Base-by-base conservation (phyloP, 805 yeast genomes). In the Candida orba region DNA sequence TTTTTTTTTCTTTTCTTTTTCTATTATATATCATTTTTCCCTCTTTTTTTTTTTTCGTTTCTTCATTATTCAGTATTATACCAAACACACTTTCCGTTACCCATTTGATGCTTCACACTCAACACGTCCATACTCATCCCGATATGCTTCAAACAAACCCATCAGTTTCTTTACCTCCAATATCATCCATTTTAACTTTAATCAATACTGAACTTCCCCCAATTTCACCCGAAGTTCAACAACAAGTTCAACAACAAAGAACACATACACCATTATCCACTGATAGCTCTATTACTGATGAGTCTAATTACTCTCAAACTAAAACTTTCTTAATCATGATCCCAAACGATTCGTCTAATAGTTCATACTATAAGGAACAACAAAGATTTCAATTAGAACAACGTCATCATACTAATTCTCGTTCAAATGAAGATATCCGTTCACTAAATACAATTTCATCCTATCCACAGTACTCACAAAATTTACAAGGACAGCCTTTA, bases 141-240 rank as follows among this genome's bases (percentile, higher is more conserved):
- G 18, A 12, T 9, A 43, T 43, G 45, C 20, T 43, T 3, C 13
- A 27, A 27, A 33, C 39, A 20, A 43, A 30, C 27, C 25, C 41
- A 15, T 29, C 41, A 15, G 22, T 47, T 7, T 36, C 46, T 4
- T 36, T 47, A 2, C 51, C 51, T 10, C 51, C 51, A 20, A 47
- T 47, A 33, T 45, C 48, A 1, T 37, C 51, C 9, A 45, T 47
- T n/a, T 37, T 47, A 20, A 34, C 34, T 13, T 18, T 39, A 12
- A 29, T 39, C 24, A 39, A 32, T 20, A 35, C n/a, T 29, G 43
- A 39, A 20, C 36, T 31, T 20, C 22, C 39, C 3, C 30, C n/a
- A 20, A 20, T 4, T 20, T 4, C 22, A 20, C 22, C 22, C 22
- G 22, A 20, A 20, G 22, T 20, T 5, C 33, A 27, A 24, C 37